Evolutionary conservation across 2,329 filamentous ascomycete species (phyloP), one percentile per base, ranked within the genome.

Genomic region (Alternaria novae-zelandiae): DNA sequence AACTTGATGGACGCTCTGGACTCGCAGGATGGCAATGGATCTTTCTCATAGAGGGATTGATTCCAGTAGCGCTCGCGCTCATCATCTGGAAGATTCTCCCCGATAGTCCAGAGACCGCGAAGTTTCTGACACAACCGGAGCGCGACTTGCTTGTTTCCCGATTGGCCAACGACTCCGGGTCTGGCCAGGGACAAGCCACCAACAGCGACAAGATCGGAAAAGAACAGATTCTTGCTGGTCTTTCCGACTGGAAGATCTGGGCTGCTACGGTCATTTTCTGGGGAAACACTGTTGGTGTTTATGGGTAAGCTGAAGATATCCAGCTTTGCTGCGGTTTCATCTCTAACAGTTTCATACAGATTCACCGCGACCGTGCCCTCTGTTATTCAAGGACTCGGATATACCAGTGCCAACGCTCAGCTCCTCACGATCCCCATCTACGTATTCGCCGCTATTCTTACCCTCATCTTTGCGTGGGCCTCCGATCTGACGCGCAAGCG

Each of bases 11-110:
- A 1, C 59, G 63, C 8, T 59, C 69, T 8, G 73, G 72, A 1
- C 61, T 74, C 1, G 57, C 67, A 6, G 78, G 78, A 9, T 79
- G 78, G 78, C 70, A 78, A 46, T 80, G 78, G 77, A 75, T 76
- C 10, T 76, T 76, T 25, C 26, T 74, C 1, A 66, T 76, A 5
- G 74, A 75, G 53, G 73, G 70, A 10, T 51, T 80, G 3, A 70
- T 79, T 30, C 76, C 78, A 7, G 69, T 80, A 8, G 67, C 68
- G 3, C 56, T 79, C 0, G 84, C 85, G 8, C 69, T 85, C 5
- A 70, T 80, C 6, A 81, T 87, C 12, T 87, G 84, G 76, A 86
- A 88, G 55, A 57, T 85, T 0, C 77, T 88, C 0, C 86, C 86
- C 0, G 85, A 88, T 66, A 87, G 69, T 23, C 78, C 78, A 1